Base-by-base conservation (phyloP, 306 rosid genomes). In the Corylus avellana region DNA sequence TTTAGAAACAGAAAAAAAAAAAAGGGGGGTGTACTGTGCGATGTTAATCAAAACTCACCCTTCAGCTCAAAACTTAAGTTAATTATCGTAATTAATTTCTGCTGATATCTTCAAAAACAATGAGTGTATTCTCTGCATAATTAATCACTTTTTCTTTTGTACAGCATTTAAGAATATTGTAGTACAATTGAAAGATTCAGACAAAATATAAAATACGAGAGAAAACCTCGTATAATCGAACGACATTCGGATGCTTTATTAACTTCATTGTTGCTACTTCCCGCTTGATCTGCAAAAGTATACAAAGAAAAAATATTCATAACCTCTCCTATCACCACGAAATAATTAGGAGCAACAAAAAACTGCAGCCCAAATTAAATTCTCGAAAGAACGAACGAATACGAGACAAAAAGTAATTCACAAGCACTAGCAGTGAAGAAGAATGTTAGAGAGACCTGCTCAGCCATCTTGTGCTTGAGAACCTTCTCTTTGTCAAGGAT, bases 391-490 rank as follows among this genome's bases (percentile, higher is more conserved):
- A 29, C 27, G 37, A 12, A 27, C 10, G 3, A 11, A 12, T 11
- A 27, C 4, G 17, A 12, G 14, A 25, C 0, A n/a, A 8, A 20
- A 1, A 59, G 22, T 1, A 12, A 62, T 27, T 20, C 37, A 62
- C 25, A 29, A 29, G 16, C 37, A 62, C 25, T 12, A 29, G 16
- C 1, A 62, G 2, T 5, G 25, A 58, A 49, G 47, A 72, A 72
- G 3, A 70, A 78, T 16, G 3, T 17, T 37, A 64, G 71, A 77
- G 64, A 59, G 49, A 93, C 99, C 98, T 92, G 99, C 55, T 95
- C 99, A 80, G 99, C 94, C 96, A 95, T 92, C 87, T 93, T 95
- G 90, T 95, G 98, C 83, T 89, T 95, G 79, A 95, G 98, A 86
- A 93, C 98, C 86, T 95, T 95, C 85, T 91, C 99, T 81, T 93